Percentiles rank a stretch among this genome's conserved stretches.
phyloP scores from a whole-genome alignment of 352 stramenopile species.

The Peronospora farinosa region DNA sequence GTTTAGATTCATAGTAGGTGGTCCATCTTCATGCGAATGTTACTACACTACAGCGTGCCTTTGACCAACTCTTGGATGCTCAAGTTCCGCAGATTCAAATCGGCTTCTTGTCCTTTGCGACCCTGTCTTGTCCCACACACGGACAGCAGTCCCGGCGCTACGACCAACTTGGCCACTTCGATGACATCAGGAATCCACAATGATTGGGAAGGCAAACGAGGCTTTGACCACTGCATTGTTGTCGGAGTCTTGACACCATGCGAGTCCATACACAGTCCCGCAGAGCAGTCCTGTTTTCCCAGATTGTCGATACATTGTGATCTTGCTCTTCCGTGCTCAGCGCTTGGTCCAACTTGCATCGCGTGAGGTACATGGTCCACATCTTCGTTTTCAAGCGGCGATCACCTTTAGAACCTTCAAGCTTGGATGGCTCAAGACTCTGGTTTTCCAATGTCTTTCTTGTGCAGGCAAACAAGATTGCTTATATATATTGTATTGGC shows the following conservation, averaged over 20 bases:
- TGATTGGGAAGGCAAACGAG: conserved; percentile 3
- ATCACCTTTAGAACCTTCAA: conserved; percentile 5
- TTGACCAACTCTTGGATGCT: conserved; percentile 52
- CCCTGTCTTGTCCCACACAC: conserved; percentile 48
- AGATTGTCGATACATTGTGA: conserved; percentile 38
- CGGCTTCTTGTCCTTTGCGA: conserved; percentile 26
- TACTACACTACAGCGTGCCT: conserved; percentile 55
- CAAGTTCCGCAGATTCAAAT: conserved; percentile 40
- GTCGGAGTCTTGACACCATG: conserved; percentile 7
- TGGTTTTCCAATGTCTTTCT: conserved; percentile 1
- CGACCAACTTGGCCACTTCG: not conserved
- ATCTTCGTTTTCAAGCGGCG: conserved; percentile 11
- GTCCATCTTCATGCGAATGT: conserved; percentile 27
- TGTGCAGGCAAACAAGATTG: not conserved
- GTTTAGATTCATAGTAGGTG: not conserved
- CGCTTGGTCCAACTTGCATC: conserved; percentile 33
- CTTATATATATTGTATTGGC: conserved; percentile 8
- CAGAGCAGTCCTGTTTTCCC: conserved; percentile 45
- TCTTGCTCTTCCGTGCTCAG: too few relatives aligned
- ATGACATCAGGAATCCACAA: conserved; percentile 11
- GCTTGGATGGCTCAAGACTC: not conserved
- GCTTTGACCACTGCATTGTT: conserved; percentile 18
- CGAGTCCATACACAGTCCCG: conserved; percentile 20
- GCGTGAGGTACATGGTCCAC: conserved; percentile 36
- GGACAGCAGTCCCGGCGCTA: conserved; percentile 54